phyloP scores from a whole-genome alignment of 1,139 yeast species.

The Candida albicans region DNA sequence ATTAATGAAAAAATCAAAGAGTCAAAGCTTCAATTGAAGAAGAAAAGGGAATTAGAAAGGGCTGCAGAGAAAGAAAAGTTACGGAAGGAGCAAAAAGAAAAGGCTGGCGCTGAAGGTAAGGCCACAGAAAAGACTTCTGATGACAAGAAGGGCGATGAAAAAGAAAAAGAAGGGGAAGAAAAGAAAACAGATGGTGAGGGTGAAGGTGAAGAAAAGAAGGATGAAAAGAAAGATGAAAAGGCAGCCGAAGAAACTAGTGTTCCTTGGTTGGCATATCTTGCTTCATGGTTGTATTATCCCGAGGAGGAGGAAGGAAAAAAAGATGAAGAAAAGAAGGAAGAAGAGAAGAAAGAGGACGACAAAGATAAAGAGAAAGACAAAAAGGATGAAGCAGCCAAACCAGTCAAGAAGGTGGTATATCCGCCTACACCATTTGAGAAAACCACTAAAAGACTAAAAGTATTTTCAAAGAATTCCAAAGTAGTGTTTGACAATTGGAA shows the following conservation, averaged over 20 bases:
- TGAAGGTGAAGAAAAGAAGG: not conserved
- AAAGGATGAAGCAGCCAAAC: not conserved
- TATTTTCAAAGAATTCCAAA: slow-evolving; percentile 24
- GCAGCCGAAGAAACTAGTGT: not conserved
- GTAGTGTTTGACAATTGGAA: slow-evolving; percentile 34
- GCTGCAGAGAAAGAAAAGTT: slow-evolving; percentile 3
- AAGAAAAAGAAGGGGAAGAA: not conserved
- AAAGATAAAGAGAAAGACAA: slow-evolving; percentile 9
- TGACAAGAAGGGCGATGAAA: not conserved
- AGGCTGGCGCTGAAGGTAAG: slow-evolving; percentile 1
- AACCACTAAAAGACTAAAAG: slow-evolving; percentile 17
- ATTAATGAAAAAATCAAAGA: slow-evolving; percentile 15
- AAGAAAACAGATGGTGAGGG: not conserved
- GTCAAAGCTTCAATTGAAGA: slow-evolving; percentile 10
- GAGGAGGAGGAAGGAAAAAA: slow-evolving; percentile 5
- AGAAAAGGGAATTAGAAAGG: slow-evolving; percentile 14
- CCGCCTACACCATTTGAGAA: slow-evolving; percentile 9
- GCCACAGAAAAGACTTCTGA: slow-evolving; percentile 2
- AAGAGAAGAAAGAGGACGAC: slow-evolving; percentile 4
- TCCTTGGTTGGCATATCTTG: slow-evolving; percentile 1
- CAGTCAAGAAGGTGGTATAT: not conserved
- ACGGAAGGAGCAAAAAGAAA: slow-evolving; percentile 7
- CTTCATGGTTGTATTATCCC: slow-evolving; percentile 1
- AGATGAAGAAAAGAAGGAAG: slow-evolving; percentile 3
- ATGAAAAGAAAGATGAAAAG: not conserved